Base-by-base conservation (phyloP, 768 basidiomycete genomes). In the Phaeotremella fagi region DNA sequence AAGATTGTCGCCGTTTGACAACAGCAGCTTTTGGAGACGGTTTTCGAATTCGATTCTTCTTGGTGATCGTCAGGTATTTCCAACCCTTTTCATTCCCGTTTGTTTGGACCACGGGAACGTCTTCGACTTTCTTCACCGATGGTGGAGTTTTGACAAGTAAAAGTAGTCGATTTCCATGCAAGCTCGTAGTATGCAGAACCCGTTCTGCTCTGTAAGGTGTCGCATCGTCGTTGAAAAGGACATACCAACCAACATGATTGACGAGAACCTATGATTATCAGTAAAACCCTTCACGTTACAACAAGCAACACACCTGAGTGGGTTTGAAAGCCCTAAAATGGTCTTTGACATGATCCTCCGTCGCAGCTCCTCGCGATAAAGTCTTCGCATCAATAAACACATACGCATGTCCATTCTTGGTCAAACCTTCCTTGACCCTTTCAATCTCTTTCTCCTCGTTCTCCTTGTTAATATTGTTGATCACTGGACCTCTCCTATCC, bases 271-370 rank as follows among this genome's bases (percentile, higher is more conserved):
- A 52, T 28, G n/a, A 28, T 36, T 12, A 36, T 50, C 23, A 23
- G 15, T 12, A 33, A 50, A 45, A 53, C 28, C 45, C 53, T 4
- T 36, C 28, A 49, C 50, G 62, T 50, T 50, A n/a, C 31, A 25
- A 5, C 2, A 28, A 4, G 14, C 22, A 24, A 77, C 84, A 66
- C 75, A 87, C 87, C 79, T 82, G 80, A 44, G 88, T 82, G 18
- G 86, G 80, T 57, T 82, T 78, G 74, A 89, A 89, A 45, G 79
- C 81, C 31, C 79, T 78, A 67, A 90, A 85, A 63, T 86, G 86
- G 51, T 72, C 76, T 56, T 75, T 68, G n/a, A 91, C 82, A 55
- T 86, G 83, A 29, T 82, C 83, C 66, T 87, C 85, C 52, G 55
- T 45, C 20, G 37, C 33, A 14, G 50, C 27, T 1, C 42, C 49